Evolutionary conservation across 495 filamentous ascomycete genomes (phyloP), one percentile per base, ranked within the genome.

Genomic region (Cenococcum geophilum): DNA sequence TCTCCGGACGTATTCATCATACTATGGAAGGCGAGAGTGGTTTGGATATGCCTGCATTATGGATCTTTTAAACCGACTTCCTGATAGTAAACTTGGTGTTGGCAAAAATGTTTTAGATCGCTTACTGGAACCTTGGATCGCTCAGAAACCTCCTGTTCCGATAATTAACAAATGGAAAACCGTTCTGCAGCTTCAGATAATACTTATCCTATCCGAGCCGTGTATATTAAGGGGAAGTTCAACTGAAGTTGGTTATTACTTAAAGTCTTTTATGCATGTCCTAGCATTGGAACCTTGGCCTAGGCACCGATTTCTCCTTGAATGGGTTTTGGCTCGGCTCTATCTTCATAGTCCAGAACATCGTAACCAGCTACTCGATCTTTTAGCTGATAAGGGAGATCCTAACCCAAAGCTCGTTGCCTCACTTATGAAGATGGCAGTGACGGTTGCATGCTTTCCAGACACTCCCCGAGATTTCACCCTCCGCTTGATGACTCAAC

Each of bases 101-200:
- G 62, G 61, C 1, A 59, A 63, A 36, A 21, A 52, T 5, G 53
- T 77, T 5, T 48, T 78, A n/a, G 56, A 75, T 21, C 59, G 58
- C 16, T 52, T 80, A 1, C 59, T 76, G 16, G 32, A 65, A 12
- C 73, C 71, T 10, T 80, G 78, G 78, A 59, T 42, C 16, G 49
- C 65, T 12, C 77, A 80, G 50, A 72, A 66, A 57, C 49, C 55
- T 0, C 70, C 72, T 32, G 69, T 72, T 47, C 73, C 75, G 4
- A 70, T 76, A 9, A 71, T 76, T 35, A 75, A 65, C 55, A 73
- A 75, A 49, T 79, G 74, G 76, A 80, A 79, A 57, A 71, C 63
- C 36, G 55, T 69, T 9, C 58, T 71, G 16, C 77, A 79, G 59
- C 60, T 80, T n/a, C 78, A 80, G 58, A 61, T 72, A 0, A 68